Conservation (phyloP, 192 early-diverging fungal species). For the Mortierella claussenii region DNA sequence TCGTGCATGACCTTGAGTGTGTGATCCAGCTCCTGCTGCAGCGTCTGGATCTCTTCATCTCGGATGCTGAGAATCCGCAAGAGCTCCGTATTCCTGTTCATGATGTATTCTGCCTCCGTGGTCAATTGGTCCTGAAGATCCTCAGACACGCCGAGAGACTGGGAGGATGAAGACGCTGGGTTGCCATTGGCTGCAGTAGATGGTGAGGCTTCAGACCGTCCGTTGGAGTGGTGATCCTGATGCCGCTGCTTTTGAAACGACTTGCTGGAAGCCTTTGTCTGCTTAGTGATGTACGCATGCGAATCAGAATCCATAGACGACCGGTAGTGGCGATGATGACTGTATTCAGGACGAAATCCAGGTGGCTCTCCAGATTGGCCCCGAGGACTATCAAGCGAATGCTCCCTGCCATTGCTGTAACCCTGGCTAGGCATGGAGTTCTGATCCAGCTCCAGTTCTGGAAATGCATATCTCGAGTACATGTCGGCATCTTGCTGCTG, state of each 20-base stretch:
- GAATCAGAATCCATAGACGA: constrained; percentile 20
- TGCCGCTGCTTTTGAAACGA: constrained; percentile 20
- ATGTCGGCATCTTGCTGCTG: constrained; percentile 18
- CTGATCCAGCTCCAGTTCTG: constrained; percentile 22
- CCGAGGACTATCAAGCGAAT: too few relatives aligned
- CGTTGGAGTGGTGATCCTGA: constrained; percentile 5
- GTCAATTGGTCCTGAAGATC: constrained; percentile 45
- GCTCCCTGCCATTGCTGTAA: constrained; percentile 6
- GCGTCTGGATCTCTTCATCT: constrained; percentile 44
- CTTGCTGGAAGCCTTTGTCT: background rate
- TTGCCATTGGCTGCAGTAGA: constrained; percentile 5
- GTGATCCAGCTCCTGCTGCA: constrained; percentile 48
- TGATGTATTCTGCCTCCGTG: constrained; percentile 52
- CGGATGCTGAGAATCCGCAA: constrained; percentile 44
- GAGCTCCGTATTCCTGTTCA: constrained; percentile 49
- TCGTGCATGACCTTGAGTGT: constrained; percentile 53
- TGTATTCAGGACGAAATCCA: constrained; percentile 6
- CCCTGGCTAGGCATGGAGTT: constrained; percentile 18
- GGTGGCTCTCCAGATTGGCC: background rate
- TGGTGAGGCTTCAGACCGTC: background rate
- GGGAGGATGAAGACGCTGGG: constrained; percentile 18
- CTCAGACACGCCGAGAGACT: constrained; percentile 32
- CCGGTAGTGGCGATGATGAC: background rate
- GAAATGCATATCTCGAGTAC: constrained; percentile 22
- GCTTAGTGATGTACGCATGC: constrained; percentile 2